Base-by-base conservation (phyloP, 257 asterid genomes). In the Solanum megistacrolobum region DNA sequence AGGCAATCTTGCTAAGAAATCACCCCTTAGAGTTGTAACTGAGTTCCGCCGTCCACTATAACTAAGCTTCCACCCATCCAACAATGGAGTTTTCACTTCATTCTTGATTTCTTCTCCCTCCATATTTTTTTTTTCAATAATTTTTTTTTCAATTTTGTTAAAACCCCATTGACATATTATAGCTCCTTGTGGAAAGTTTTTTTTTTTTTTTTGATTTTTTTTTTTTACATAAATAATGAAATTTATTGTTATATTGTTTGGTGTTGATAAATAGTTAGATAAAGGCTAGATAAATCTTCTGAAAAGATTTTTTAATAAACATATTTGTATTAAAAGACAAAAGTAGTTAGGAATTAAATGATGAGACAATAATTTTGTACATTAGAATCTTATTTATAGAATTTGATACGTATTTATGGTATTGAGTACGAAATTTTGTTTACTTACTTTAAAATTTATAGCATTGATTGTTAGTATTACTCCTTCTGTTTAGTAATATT, bases 1-100 rank as follows among this genome's bases (percentile, higher is more conserved):
- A 9, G 98, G 98, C 35, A 95, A 91, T 87, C 95, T 86, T 10
- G 94, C 85, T 39, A 94, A 82, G 87, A 96, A 96, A 29, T 94
- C 96, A 69, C 5, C 88, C 34, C 94, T 94, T 83, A 96, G 90
- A 6, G 95, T 91, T 78, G 89, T 94, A 4, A 94, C 95, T 2
- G 99, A 94, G 90, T 94, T 89, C 89, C 62, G 93, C 83, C 94
- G 92, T 75, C 93, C 92, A 71, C 92, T 89, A 13, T 93, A 92
- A 5, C 90, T 90, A 27, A 88, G 82, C 78, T 78, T 89, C 91
- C 90, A 69, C 89, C 89, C 89, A 25, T 91, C 92, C 91, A 95
- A 58, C 52, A 96, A 92, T 8, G 93, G 92, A 39, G 89, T 89
- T 89, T 91, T 93, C 32, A 89, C 79, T 27, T 87, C 93, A 60